Evolutionary conservation across 106 monocot genomes (phyloP).

Genomic region (Apostasia shenzhenica): DNA sequence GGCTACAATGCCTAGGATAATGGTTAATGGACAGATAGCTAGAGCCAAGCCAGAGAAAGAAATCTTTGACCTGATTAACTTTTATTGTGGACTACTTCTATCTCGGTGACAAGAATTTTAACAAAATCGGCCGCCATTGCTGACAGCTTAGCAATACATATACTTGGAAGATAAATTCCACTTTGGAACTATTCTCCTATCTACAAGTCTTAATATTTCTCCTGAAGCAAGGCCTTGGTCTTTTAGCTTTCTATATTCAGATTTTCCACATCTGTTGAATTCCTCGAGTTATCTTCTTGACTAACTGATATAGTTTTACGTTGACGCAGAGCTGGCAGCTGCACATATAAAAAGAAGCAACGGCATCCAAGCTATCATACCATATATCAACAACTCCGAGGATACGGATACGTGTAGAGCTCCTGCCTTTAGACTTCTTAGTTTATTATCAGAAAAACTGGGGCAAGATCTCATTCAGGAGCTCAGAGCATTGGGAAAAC

Average conservation of each 20-base stretch:
- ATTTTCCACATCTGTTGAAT: neutral
- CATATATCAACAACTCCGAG: slow-evolving; percentile 27
- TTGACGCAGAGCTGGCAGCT: slow-evolving; percentile 25
- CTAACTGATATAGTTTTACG: neutral
- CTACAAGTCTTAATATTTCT: too few relatives aligned
- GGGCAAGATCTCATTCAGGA: slow-evolving; percentile 28
- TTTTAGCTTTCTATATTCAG: neutral
- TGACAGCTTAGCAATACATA: too few relatives aligned
- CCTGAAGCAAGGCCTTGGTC: too few relatives aligned
- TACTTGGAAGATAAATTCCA: too few relatives aligned
- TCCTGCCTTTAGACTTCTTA: slow-evolving; percentile 25
- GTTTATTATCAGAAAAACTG: slow-evolving; percentile 23
- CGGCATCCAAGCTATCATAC: slow-evolving; percentile 18
- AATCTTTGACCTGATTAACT: too few relatives aligned
- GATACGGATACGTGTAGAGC: slow-evolving; percentile 8
- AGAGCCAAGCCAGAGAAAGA: too few relatives aligned
- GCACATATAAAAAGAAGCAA: slow-evolving; percentile 22
- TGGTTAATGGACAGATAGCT: too few relatives aligned
- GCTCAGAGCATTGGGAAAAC: slow-evolving; percentile 19
- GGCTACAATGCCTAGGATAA: too few relatives aligned
- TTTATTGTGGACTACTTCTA: too few relatives aligned
- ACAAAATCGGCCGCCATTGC: too few relatives aligned
- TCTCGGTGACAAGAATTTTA: too few relatives aligned
- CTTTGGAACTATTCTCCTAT: too few relatives aligned
- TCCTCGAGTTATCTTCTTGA: neutral